phyloP scores from a whole-genome alignment of 2,329 filamentous ascomycete genomes.

The Exophiala aquamarina region DNA sequence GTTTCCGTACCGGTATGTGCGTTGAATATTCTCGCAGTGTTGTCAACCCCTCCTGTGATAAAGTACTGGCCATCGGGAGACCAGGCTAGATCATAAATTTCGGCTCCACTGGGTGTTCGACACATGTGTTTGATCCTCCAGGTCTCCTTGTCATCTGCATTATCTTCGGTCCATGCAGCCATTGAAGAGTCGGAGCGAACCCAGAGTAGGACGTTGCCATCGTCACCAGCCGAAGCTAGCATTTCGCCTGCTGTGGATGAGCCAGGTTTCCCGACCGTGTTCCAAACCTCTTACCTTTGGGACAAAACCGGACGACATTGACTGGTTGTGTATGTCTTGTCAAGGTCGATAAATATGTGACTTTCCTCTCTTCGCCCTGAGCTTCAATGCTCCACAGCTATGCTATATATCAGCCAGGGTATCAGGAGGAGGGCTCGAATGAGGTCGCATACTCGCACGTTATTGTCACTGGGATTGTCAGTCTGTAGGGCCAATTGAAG shows the following conservation, averaged over 20 bases:
- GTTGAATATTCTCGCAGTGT: slow-evolving; percentile 95
- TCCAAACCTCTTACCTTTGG: slow-evolving; percentile 66
- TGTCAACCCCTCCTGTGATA: slow-evolving; percentile 99
- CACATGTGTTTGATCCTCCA: slow-evolving; percentile 99
- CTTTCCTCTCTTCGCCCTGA: slow-evolving; percentile 80
- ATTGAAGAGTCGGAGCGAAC: slow-evolving; percentile 76
- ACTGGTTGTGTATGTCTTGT: slow-evolving; percentile 94
- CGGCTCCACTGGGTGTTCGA: slow-evolving; percentile 78
- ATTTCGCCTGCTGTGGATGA: slow-evolving; percentile 68
- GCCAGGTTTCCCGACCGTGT: slow-evolving; percentile 10
- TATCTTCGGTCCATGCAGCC: slow-evolving; percentile 74
- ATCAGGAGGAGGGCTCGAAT: slow-evolving; percentile 14
- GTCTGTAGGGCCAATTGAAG: slow-evolving; percentile 4
- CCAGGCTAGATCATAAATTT: slow-evolving; percentile 98
- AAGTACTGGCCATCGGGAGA: slow-evolving; percentile 96
- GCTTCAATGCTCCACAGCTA: slow-evolving; percentile 89
- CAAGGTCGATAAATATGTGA: slow-evolving; percentile 88
- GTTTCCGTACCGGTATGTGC: slow-evolving; percentile 72
- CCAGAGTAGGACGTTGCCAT: slow-evolving; percentile 96
- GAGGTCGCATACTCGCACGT: slow-evolving; percentile 71
- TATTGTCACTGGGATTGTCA: slow-evolving; percentile 65
- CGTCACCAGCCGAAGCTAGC: slow-evolving; percentile 91
- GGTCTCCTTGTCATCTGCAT: slow-evolving; percentile 88
- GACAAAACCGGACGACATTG: slow-evolving; percentile 95
- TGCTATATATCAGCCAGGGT: slow-evolving; percentile 36